Conservation (phyloP, 805 yeast species). For the Brettanomyces bruxellensis region DNA sequence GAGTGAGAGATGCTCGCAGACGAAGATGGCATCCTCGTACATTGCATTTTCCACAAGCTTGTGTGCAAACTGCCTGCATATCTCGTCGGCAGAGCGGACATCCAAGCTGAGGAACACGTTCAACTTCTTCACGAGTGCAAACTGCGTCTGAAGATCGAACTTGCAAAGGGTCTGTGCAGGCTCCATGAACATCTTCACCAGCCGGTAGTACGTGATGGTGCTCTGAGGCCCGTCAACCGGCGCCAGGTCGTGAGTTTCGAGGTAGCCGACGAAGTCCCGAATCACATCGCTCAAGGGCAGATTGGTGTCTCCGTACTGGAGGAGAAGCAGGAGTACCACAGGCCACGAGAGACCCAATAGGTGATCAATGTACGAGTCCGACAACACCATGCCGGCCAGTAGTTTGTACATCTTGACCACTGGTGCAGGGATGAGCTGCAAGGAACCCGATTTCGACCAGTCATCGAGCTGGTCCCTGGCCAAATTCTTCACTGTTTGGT, state of each 20-base stretch:
- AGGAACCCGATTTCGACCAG: constrained; percentile 46
- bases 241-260: background rate
- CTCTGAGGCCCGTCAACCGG: background rate
- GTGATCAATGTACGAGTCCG: constrained; percentile 22
- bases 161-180: constrained; percentile 6
- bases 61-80: constrained; percentile 33
- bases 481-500: constrained; percentile 40
- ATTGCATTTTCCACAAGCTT: constrained; percentile 39
- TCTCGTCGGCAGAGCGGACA: constrained; percentile 9
- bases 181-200: constrained; percentile 8
- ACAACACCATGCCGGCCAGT: constrained; percentile 42
- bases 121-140: constrained; percentile 16
- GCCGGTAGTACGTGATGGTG: constrained; percentile 4
- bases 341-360: constrained; percentile 55
- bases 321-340: constrained; percentile 43
- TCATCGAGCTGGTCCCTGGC: constrained; percentile 55
- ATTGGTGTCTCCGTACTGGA: constrained; percentile 55
- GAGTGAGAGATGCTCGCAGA: constrained; percentile 46
- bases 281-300: constrained; percentile 25
- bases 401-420: constrained; percentile 56
- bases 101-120: constrained; percentile 14
- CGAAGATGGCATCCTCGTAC: constrained; percentile 54
- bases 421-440: constrained; percentile 40
- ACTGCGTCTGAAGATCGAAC: constrained; percentile 17
- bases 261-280: constrained; percentile 12